A percentile compares a stretch with the other conserved stretches of the same genome.
Conservation (phyloP, 202 grass and related monocot species). For the Musa balbisiana region DNA sequence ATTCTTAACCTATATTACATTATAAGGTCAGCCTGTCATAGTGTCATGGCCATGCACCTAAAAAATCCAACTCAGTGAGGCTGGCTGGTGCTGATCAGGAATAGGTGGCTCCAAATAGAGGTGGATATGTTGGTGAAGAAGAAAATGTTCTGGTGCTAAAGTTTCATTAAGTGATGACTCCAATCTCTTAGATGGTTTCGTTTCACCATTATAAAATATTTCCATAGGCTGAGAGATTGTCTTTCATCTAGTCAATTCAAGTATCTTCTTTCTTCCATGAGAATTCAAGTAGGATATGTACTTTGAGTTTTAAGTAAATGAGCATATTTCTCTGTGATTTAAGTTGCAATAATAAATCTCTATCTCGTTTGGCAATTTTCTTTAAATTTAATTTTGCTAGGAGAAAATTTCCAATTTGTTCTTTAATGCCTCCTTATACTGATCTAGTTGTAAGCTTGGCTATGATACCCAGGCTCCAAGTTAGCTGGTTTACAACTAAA, state of each 20-base stretch:
- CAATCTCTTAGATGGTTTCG: not conserved
- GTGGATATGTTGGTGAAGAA: not conserved
- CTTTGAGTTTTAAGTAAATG: not conserved
- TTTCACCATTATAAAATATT: not conserved
- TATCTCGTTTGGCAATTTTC: not conserved
- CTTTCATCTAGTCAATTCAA: not conserved
- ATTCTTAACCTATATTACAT: not conserved
- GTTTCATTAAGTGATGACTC: not conserved
- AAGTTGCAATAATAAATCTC: not conserved
- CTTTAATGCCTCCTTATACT: too few relatives aligned
- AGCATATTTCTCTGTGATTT: not conserved
- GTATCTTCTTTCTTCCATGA: not conserved
- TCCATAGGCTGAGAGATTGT: not conserved
- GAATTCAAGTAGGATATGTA: not conserved
- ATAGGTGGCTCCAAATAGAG: not conserved
- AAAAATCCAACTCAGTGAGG: not conserved
- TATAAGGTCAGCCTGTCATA: too few relatives aligned
- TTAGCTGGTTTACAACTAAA: too few relatives aligned
- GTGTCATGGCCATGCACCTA: too few relatives aligned
- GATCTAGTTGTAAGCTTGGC: too few relatives aligned
- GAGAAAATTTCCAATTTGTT: not conserved
- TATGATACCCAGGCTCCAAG: too few relatives aligned
- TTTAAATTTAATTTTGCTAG: not conserved
- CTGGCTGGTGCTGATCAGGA: not conserved
- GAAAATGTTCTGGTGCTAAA: not conserved